Evolutionary conservation across 306 rosid species (phyloP).

Genomic region (Fragaria iinumae): DNA sequence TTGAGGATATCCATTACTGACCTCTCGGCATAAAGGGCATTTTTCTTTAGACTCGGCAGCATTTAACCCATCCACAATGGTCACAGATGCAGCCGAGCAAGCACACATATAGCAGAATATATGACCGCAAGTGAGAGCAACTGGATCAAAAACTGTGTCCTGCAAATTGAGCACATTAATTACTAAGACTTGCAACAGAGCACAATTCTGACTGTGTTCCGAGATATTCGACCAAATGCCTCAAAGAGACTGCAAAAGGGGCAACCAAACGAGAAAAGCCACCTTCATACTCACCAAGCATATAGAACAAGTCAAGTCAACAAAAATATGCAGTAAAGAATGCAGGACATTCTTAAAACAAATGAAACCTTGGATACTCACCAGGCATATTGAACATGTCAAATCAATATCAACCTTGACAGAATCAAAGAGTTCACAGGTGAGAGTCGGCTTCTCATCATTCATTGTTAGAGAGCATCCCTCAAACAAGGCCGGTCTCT

Average conservation of each 20-base stretch:
- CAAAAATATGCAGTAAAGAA: background rate
- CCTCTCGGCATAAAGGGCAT: slow-evolving; percentile 95
- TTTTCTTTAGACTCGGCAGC: slow-evolving; percentile 49
- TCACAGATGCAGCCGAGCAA: slow-evolving; percentile 86
- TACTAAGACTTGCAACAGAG: background rate
- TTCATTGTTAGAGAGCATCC: slow-evolving; percentile 58
- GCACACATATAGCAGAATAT: slow-evolving; percentile 89
- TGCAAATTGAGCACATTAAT: slow-evolving; percentile 21
- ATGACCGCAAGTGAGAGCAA: slow-evolving; percentile 88
- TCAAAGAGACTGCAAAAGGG: background rate
- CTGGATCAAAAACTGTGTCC: slow-evolving; percentile 96
- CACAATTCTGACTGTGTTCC: background rate
- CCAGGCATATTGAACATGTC: slow-evolving; percentile 97
- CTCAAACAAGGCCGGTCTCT: slow-evolving; percentile 52
- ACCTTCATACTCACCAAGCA: background rate
- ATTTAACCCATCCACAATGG: slow-evolving; percentile 70
- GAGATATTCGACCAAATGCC: background rate
- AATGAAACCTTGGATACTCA: slow-evolving; percentile 33
- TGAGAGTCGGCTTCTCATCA: slow-evolving; percentile 82
- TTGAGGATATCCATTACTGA: slow-evolving; percentile 20
- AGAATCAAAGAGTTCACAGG: slow-evolving; percentile 81
- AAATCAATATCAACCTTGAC: slow-evolving; percentile 72
- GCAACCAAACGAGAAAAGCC: background rate
- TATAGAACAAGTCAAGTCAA: slow-evolving; percentile 1
- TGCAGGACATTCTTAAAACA: background rate